Evolutionary conservation across 2,329 filamentous ascomycete species (phyloP).

Genomic region (Apiospora koreana): DNA sequence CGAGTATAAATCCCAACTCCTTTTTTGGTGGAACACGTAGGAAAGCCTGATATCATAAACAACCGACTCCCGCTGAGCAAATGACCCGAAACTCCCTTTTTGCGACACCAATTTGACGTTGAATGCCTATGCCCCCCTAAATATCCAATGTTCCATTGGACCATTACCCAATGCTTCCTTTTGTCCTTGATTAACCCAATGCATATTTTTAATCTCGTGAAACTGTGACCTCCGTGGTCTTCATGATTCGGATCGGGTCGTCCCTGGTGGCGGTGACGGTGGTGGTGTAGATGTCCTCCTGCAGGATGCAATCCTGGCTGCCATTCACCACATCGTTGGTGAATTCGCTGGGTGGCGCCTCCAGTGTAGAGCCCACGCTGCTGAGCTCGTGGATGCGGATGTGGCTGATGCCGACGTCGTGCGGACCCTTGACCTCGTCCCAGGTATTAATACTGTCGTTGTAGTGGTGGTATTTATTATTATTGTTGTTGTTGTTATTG

Average conservation of each 20-base stretch:
- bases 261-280: not conserved
- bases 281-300: not conserved
- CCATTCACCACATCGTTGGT: not conserved
- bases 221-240: not conserved
- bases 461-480: no score
- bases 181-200: not conserved
- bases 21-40: no score
- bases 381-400: not conserved
- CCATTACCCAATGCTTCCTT: not conserved
- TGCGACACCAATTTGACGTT: not conserved
- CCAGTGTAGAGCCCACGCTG: not conserved
- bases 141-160: not conserved
- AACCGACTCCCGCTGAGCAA: not conserved
- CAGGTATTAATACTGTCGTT: no score
- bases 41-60: not conserved
- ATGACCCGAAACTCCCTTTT: not conserved
- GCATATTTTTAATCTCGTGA: not conserved
- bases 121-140: not conserved
- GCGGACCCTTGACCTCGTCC: no score
- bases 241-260: not conserved
- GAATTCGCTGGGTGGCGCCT: not conserved
- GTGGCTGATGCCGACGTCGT: not conserved
- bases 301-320: not conserved
- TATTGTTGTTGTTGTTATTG: not conserved
- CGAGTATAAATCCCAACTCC: no score